phyloP scores from a whole-genome alignment of 257 asterid species.

The Penstemon barbatus region DNA sequence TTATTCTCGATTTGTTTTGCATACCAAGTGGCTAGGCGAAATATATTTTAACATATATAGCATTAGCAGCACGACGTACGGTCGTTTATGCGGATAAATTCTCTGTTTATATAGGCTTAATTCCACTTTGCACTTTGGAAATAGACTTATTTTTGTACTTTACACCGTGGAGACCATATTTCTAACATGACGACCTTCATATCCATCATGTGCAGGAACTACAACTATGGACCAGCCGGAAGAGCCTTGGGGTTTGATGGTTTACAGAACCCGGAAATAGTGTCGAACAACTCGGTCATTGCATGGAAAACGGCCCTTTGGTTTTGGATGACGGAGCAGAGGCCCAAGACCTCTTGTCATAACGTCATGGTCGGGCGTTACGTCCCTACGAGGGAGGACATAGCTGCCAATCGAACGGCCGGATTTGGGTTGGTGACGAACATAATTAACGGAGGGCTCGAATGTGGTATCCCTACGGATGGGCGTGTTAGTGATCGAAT shows the following conservation, averaged over 20 bases:
- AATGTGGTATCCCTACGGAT: slow-evolving; percentile 44
- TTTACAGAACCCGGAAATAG: slow-evolving; percentile 41
- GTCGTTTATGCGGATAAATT: no score
- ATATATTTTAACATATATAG: no score
- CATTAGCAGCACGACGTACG: slow-evolving; percentile 21
- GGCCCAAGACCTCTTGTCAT: slow-evolving; percentile 48
- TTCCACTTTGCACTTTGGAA: no score
- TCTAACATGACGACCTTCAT: no score
- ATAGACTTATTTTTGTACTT: no score
- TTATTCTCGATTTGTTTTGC: no score
- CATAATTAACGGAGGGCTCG: slow-evolving; percentile 56
- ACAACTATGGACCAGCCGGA: slow-evolving; percentile 52
- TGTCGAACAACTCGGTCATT: slow-evolving; percentile 44
- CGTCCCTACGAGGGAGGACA: slow-evolving; percentile 31
- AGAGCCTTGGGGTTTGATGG: slow-evolving; percentile 46
- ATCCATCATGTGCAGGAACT: slow-evolving; percentile 34
- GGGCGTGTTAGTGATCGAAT: slow-evolving; percentile 43
- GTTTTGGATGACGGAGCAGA: slow-evolving; percentile 55
- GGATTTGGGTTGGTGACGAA: slow-evolving; percentile 52
- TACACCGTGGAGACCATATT: no score
- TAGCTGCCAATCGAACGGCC: slow-evolving; percentile 40
- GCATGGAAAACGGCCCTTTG: slow-evolving; percentile 47
- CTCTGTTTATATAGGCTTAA: no score
- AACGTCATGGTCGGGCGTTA: slow-evolving; percentile 46
- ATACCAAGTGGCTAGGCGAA: slow-evolving; percentile 2